Evolutionary conservation across 257 asterid species (phyloP).

Genomic region (Capsicum rhomboideum): DNA sequence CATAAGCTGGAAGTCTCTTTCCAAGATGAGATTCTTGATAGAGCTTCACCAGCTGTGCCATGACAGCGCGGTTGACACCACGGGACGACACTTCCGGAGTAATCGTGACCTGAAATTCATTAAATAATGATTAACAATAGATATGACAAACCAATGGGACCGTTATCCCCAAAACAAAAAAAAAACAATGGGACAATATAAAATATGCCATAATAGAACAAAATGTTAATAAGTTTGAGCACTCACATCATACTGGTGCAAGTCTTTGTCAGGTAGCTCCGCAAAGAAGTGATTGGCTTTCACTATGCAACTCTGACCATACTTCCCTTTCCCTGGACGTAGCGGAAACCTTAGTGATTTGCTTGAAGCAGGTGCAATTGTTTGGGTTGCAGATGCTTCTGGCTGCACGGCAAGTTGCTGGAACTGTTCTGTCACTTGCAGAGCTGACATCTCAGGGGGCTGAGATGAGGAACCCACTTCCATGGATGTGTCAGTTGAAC

Average conservation of each 20-base stretch:
- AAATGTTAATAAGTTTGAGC: neutral
- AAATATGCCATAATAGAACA: neutral
- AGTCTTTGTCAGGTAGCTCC: conserved; percentile 84
- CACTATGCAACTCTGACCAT: conserved; percentile 63
- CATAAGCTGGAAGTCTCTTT: conserved; percentile 92
- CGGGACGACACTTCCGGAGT: conserved; percentile 80
- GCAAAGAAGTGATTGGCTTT: conserved; percentile 94
- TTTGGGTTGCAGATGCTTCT: conserved; percentile 38
- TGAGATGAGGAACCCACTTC: conserved; percentile 54
- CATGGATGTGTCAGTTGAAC: conserved; percentile 26
- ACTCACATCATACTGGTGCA: conserved; percentile 92
- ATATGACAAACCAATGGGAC: neutral
- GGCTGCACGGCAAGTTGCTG: conserved; percentile 41
- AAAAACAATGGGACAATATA: neutral
- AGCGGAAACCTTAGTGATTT: conserved; percentile 73
- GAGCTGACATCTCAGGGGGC: conserved; percentile 29
- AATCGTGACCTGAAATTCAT: conserved; percentile 52
- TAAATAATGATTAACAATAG: neutral
- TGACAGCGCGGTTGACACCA: conserved; percentile 87
- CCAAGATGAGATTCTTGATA: conserved; percentile 78
- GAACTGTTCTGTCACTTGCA: conserved; percentile 28
- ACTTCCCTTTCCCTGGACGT: conserved; percentile 84
- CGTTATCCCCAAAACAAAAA: neutral
- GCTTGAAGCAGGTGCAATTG: conserved; percentile 70
- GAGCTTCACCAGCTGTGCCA: conserved; percentile 58